Evolutionary conservation across 1,284 basidiomycete genomes (phyloP).

Genomic region (Ustilago lituana): DNA sequence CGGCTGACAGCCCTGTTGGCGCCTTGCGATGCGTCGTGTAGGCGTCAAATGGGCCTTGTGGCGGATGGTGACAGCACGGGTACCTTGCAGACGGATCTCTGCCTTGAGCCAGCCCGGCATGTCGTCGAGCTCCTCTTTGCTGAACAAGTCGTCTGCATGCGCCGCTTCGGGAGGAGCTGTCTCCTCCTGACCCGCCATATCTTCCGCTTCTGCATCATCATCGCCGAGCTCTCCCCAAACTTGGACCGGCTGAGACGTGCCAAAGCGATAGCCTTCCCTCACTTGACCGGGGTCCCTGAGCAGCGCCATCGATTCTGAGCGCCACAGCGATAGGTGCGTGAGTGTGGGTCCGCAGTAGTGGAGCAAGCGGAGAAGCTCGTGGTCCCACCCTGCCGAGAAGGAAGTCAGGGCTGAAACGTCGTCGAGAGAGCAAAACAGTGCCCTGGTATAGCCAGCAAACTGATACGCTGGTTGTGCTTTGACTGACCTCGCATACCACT

Average conservation of each 20-base stretch:
- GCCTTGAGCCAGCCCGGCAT: constrained; percentile 64
- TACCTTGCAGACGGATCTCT: constrained; percentile 47
- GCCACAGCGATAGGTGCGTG: constrained; percentile 61
- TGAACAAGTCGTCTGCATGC: constrained; percentile 41
- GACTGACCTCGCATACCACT: constrained; percentile 57
- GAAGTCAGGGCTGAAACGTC: constrained; percentile 61
- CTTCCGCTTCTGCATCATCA: constrained; percentile 8
- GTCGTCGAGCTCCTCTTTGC: constrained; percentile 47
- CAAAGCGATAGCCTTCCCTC: constrained; percentile 42
- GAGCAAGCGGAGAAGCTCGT: constrained; percentile 58
- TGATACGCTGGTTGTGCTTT: constrained; percentile 52
- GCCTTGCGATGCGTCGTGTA: constrained; percentile 24
- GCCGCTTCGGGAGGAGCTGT: constrained; percentile 13
- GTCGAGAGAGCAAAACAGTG: constrained; percentile 55
- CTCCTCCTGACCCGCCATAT: neutral
- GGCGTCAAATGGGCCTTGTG: constrained; percentile 59
- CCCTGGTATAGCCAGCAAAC: constrained; percentile 53
- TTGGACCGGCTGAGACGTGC: constrained; percentile 49
- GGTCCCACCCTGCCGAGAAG: constrained; percentile 64
- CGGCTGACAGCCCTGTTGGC: constrained; percentile 52
- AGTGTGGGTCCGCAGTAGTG: constrained; percentile 60
- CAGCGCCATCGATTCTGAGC: constrained; percentile 58
- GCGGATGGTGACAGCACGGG: constrained; percentile 47
- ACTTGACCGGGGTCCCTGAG: constrained; percentile 63
- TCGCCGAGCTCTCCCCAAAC: constrained; percentile 44